Base-by-base conservation (phyloP, 164 flowering plant species). In the Hamamelis virginiana region DNA sequence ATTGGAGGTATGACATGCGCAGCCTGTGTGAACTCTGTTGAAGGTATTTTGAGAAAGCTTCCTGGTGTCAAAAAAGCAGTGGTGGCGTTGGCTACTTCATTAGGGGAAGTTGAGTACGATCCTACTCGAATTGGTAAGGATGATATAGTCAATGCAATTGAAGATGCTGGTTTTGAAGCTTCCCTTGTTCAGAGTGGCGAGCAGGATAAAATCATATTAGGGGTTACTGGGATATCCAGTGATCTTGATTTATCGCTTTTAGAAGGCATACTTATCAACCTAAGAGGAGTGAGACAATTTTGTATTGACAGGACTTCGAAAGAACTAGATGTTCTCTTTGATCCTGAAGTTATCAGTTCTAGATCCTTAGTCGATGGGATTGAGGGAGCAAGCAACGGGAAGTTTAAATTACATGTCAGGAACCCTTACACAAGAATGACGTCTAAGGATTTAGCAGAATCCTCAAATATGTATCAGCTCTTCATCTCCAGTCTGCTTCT, bases 1-100 rank as follows among this genome's bases (percentile, higher is more conserved):
- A 90, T 96, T 22, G 97, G 97, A 53, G 99, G 99, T 18, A 96
- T 96, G 99, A 96, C 98, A 38, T 96, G 99, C 85, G 95, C 98
- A 64, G 90, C 90, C 16, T 93, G 99, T 82, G 99, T 91, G 38
- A 89, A 84, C 76, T 93, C 97, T 55, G 98, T 96, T 44, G 99
- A 96, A 84, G 94, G 95, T 25, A 89, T 90, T 74, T 77, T 93
- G 73, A 86, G 80, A 76, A 72, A 79, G 60, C 86, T 96, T 33
- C 92, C 95, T 41, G 98, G 99, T 55, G 94, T 96, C 22, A 85
- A 80, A 69, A 87, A 80, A 70, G 97, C 96, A n/a, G 92, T 88
- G 25, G 98, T 96, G 66, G 91, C 97, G 11, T 80, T 96, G 77
- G 90, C 98, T 28, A 93, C 98, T 55, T 90, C 96, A 21, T 74